A percentile compares a stretch with the other conserved stretches of the same genome.
These are phyloP conservation scores for Conticribra weissflogii DNA, from an alignment of 108 stramenopile genomes.

Conservation along the genomic window DNA sequence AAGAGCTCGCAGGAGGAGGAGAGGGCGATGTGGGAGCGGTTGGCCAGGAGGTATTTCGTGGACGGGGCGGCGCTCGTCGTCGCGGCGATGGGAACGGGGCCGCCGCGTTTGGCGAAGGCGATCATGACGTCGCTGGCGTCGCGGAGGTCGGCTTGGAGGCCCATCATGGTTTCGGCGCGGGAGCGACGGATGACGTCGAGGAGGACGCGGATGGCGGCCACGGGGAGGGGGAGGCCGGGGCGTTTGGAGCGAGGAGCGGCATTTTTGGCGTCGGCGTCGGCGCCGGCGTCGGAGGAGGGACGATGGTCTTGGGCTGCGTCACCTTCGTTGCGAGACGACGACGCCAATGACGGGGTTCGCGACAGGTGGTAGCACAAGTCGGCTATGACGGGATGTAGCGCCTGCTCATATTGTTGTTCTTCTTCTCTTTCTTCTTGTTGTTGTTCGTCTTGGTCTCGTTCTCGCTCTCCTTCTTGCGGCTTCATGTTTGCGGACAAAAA, in stretches of 20 bases:
- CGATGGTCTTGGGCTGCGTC: too few species aligned
- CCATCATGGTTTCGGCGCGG: conserved; percentile 88
- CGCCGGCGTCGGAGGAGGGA: not conserved
- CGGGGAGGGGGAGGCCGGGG: conserved; percentile 71
- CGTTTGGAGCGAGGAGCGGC: not conserved
- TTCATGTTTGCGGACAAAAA: too few species aligned
- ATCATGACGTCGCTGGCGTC: conserved; percentile 71
- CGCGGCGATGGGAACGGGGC: conserved; percentile 6
- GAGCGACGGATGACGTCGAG: conserved; percentile 84
- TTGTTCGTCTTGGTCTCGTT: too few species aligned
- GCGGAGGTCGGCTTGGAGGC: conserved; percentile 79
- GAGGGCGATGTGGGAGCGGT: conserved; percentile 72
- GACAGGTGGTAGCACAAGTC: conserved; percentile 37
- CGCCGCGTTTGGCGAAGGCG: conserved; percentile 47
- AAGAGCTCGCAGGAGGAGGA: conserved; percentile 80
- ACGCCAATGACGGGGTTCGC: conserved; percentile 3
- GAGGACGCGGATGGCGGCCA: conserved; percentile 86
- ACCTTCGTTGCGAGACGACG: not conserved
- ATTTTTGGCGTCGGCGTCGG: not conserved
- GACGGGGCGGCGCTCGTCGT: not conserved
- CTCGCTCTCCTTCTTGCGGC: too few species aligned
- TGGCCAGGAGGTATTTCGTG: conserved; percentile 32
- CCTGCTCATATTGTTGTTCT: conserved; percentile 1
- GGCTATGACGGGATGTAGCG: conserved; percentile 40
- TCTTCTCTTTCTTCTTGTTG: too few species aligned